Evolutionary conservation across 257 asterid species (phyloP).

Genomic region (Solanum pinnatisectum): DNA sequence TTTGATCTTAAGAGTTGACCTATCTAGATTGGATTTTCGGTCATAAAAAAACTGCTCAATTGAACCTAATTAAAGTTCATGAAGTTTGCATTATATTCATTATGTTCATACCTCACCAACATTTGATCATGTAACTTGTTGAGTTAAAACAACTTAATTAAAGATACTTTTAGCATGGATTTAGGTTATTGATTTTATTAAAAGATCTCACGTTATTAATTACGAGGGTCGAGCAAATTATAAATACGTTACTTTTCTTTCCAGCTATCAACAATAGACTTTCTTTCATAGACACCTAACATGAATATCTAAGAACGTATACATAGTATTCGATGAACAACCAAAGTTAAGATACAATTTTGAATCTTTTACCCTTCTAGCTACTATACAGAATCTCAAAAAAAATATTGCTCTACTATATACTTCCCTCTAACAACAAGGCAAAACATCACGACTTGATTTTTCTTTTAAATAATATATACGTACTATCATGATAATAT

Average conservation of each 20-base stretch:
- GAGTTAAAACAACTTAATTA: not conserved
- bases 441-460: not conserved
- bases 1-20: not conserved
- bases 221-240: not conserved
- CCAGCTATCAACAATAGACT: not conserved
- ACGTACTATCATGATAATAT: not conserved
- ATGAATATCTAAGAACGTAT: not conserved
- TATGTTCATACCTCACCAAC: not conserved
- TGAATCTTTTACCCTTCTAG: not conserved
- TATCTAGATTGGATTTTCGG: too few species aligned
- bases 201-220: not conserved
- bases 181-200: too few species aligned
- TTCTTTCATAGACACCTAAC: not conserved
- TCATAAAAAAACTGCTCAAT: not conserved
- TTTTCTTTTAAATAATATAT: not conserved
- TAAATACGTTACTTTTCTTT: not conserved
- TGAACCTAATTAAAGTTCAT: not conserved
- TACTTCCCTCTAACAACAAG: not conserved
- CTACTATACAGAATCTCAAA: not conserved
- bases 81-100: not conserved
- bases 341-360: not conserved
- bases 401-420: too few species aligned
- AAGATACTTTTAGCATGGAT: not conserved
- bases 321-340: not conserved
- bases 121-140: not conserved